Base-by-base conservation (phyloP, 495 filamentous ascomycete genomes). In the Cairneyella variabilis region DNA sequence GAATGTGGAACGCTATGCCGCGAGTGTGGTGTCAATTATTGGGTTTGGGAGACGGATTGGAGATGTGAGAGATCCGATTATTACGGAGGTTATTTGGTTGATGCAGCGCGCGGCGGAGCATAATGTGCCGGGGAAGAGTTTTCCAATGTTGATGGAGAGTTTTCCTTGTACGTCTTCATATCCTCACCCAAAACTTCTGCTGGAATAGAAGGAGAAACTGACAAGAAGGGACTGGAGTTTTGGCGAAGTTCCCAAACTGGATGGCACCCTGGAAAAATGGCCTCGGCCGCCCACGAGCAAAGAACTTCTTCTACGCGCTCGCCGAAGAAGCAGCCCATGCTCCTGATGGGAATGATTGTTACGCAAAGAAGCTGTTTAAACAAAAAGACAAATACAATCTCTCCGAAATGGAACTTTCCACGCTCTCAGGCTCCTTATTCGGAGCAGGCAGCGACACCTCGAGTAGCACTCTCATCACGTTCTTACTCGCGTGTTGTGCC, bases 61-160 rank as follows among this genome's bases (percentile, higher is more conserved):
- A 39, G 75, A 69, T 25, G 70, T 78, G 54, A 71, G 80, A 22
- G 80, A 83, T 40, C 72, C 79, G 27, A 75, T 85, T 45, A 80
- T 86, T 52, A 76, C 72, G 26, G 76, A 82, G 54, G 77, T 84
- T 21, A 83, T 84, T 56, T 71, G 77, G 9, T 68, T 78, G 45
- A 85, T 85, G 83, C 79, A 83, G 36, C 71, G 80, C 43, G 77
- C 79, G 17, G 80, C 83, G n/a, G 77, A 77, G 14, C 69, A 84
- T 36, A 86, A 86, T 51, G 81, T 85, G 45, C 80, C 80, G 2
- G 79, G 80, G 16, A 84, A 80, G 55, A 71, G 60, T 0, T 82
- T 82, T 51, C 80, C 80, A 3, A 83, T 83, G 80, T 54, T 83
- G n/a, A 71, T 83, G 56, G 79, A 83, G 59, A 82, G 77, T 0